Conservation (phyloP, 169 alveolate genomes). For the Miamiensis avidus region DNA sequence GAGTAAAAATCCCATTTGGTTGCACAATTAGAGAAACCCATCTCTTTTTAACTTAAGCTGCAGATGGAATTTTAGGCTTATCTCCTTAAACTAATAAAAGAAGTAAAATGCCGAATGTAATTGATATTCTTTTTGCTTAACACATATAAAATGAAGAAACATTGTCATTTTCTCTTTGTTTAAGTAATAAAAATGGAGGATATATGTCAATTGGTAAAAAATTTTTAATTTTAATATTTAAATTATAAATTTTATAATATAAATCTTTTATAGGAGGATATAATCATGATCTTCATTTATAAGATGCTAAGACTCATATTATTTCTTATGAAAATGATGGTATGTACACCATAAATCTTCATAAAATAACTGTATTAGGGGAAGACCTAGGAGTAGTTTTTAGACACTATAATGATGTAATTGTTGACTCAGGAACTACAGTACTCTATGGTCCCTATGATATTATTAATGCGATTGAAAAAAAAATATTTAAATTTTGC, state of each 20-base stretch:
- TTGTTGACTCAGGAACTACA: slow-evolving; percentile 26
- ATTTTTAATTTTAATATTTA: too few species aligned
- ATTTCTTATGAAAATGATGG: background rate
- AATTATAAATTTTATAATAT: too few species aligned
- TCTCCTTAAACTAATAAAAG: slow-evolving; percentile 3
- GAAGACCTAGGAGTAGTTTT: background rate
- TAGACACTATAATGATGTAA: background rate
- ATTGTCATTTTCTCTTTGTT: slow-evolving; percentile 5
- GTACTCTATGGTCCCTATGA: slow-evolving; percentile 5
- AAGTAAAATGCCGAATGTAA: background rate
- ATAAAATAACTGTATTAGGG: background rate
- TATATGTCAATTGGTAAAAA: slow-evolving; percentile 23
- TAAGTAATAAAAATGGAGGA: slow-evolving; percentile 14
- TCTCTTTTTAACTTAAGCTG: slow-evolving; percentile 14
- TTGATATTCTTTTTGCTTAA: slow-evolving; percentile 1
- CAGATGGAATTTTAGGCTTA: slow-evolving; percentile 24
- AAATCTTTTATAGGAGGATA: slow-evolving; percentile 12
- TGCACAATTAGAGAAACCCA: slow-evolving; percentile 27
- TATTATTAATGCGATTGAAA: background rate
- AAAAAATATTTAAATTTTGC: background rate
- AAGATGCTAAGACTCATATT: slow-evolving; percentile 7
- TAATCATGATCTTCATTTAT: slow-evolving; percentile 7
- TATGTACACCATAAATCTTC: background rate
- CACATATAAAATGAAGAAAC: slow-evolving; percentile 12
- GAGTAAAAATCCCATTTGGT: background rate